These are phyloP conservation scores for Pseudogymnoascus sp. DNA, from an alignment of 2,329 filamentous ascomycete genomes.

Conservation along the genomic window DNA sequence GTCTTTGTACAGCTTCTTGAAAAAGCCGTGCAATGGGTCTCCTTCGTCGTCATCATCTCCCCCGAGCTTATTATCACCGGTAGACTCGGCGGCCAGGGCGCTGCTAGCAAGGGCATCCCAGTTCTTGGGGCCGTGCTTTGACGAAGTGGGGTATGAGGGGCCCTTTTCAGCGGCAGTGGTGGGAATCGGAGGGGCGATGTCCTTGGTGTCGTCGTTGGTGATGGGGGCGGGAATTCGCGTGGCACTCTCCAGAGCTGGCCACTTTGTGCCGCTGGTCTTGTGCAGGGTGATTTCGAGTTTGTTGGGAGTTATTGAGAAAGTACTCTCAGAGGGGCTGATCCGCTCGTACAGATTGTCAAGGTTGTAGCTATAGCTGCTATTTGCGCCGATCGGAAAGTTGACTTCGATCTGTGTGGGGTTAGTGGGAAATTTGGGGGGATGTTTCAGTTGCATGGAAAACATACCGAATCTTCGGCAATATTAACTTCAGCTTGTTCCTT, in stretches of 20 bases:
- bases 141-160: conserved; percentile 74
- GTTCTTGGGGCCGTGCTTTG: conserved; percentile 73
- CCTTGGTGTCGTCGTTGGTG: conserved; percentile 8
- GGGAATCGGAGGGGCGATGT: background rate
- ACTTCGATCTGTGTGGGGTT: conserved; percentile 39
- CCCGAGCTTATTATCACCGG: conserved; percentile 29
- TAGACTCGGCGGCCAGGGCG: conserved; percentile 29
- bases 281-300: conserved; percentile 72
- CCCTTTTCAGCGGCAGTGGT: conserved; percentile 12
- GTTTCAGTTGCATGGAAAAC: conserved; percentile 15
- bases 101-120: conserved; percentile 72
- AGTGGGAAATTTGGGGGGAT: background rate
- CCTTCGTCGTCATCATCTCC: conserved; percentile 51
- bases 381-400: conserved; percentile 46
- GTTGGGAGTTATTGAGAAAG: conserved; percentile 58
- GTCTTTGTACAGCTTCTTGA: conserved; percentile 77
- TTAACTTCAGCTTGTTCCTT: conserved; percentile 47
- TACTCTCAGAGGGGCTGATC: conserved; percentile 54
- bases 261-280: conserved; percentile 49
- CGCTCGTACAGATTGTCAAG: conserved; percentile 59
- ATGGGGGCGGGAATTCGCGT: background rate
- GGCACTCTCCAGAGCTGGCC: conserved; percentile 21
- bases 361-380: conserved; percentile 47
- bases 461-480: conserved; percentile 20
- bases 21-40: conserved; percentile 70